Conservation (phyloP, 2,329 filamentous ascomycete genomes). For the Beauveria sp. region DNA sequence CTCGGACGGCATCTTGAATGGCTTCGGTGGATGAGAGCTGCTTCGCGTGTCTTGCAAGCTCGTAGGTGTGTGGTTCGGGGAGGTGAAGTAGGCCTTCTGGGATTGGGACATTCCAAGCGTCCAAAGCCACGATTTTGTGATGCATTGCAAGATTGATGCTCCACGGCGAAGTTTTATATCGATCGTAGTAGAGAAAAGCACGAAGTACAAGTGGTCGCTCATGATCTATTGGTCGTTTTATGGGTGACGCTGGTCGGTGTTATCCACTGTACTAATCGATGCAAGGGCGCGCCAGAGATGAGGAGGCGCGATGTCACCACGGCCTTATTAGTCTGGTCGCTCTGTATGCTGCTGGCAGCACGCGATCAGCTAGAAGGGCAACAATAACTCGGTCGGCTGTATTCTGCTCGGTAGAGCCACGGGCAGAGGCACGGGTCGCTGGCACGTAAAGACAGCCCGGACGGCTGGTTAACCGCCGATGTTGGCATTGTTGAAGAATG, state of each 20-base stretch:
- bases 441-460: too few species aligned
- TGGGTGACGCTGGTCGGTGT: not conserved
- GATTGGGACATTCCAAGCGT: constrained; percentile 4
- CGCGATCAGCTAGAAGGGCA: too few species aligned
- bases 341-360: too few species aligned
- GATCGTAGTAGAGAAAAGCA: too few species aligned
- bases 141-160: not conserved
- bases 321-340: not conserved
- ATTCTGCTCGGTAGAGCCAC: too few species aligned
- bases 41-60: not conserved
- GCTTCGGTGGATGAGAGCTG: not conserved
- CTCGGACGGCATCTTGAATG: not conserved
- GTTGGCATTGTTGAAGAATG: too few species aligned
- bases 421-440: too few species aligned
- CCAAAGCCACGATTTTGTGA: constrained; percentile 4
- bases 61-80: not conserved
- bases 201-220: not conserved
- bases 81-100: not conserved
- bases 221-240: not conserved
- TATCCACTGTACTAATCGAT: constrained; percentile 3
- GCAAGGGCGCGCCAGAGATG: constrained; percentile 3
- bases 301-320: not conserved
- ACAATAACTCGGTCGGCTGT: too few species aligned
- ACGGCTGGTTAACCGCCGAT: too few species aligned
- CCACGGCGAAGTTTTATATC: not conserved